phyloP scores from a whole-genome alignment of 495 filamentous ascomycete species.

The Aspergillus asperescens region DNA sequence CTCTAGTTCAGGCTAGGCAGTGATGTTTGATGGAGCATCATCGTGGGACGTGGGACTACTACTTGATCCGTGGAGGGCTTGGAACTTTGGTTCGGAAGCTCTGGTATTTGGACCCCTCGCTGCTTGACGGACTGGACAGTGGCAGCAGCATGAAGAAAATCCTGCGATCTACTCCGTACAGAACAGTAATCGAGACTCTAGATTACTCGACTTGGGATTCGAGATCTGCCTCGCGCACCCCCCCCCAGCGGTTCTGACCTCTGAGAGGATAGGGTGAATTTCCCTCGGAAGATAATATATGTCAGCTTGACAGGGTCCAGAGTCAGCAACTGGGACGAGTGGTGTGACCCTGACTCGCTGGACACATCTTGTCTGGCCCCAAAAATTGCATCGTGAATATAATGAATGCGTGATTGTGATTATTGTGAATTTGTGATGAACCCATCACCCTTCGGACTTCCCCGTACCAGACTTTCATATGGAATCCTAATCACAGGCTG shows the following conservation, averaged over 20 bases:
- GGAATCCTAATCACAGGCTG: neutral
- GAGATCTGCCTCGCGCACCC: too few relatives aligned
- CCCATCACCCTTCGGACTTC: neutral
- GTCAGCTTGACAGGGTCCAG: neutral
- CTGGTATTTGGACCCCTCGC: neutral
- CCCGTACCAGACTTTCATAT: neutral
- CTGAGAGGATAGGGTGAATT: conserved; percentile 10
- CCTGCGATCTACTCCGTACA: neutral
- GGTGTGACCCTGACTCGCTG: neutral
- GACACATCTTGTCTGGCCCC: neutral
- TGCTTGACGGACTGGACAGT: neutral
- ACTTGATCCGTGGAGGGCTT: neutral
- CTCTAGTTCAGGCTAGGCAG: neutral
- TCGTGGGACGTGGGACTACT: too few relatives aligned
- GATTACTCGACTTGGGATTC: too few relatives aligned
- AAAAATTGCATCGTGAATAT: neutral
- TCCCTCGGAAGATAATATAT: conserved; percentile 12
- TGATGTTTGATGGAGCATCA: too few relatives aligned
- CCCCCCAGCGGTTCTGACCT: conserved; percentile 1
- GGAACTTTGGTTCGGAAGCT: neutral
- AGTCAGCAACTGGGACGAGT: neutral
- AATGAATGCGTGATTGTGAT: neutral
- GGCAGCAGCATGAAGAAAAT: neutral
- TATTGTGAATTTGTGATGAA: neutral
- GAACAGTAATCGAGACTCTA: neutral